These are phyloP conservation scores for Cercospora sp. DNA, from an alignment of 2,329 filamentous ascomycete species.

Conservation along the genomic window DNA sequence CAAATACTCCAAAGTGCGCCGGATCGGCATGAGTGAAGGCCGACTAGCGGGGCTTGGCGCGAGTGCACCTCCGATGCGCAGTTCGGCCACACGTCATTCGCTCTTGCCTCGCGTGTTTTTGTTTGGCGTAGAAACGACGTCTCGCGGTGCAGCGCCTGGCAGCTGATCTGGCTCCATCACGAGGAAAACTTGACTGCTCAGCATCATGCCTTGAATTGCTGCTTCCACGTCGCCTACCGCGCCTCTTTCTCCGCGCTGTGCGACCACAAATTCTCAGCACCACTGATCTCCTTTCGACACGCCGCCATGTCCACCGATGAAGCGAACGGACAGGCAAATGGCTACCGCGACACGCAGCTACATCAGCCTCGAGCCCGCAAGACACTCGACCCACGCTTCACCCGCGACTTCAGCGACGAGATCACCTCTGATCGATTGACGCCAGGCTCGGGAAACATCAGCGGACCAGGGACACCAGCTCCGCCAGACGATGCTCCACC, in stretches of 20 bases:
- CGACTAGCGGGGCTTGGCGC: background rate
- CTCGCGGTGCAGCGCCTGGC: background rate
- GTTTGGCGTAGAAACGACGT: background rate
- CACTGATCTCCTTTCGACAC: background rate
- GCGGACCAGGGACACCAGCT: constrained; percentile 66
- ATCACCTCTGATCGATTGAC: constrained; percentile 14
- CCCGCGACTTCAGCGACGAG: constrained; percentile 26
- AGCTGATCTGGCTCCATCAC: background rate
- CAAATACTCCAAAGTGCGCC: constrained; percentile 8
- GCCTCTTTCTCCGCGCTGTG: background rate
- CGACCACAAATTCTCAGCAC: background rate
- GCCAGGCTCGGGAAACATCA: constrained; percentile 23
- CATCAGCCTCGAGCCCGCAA: constrained; percentile 33
- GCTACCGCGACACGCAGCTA: constrained; percentile 13
- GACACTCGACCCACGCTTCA: constrained; percentile 27
- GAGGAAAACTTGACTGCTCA: background rate
- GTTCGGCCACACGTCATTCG: constrained; percentile 1
- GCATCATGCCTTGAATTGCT: constrained; percentile 2
- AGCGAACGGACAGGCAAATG: constrained; percentile 21
- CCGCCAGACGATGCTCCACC: constrained; percentile 88
- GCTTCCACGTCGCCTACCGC: background rate
- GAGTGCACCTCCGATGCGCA: background rate
- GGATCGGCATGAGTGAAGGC: background rate
- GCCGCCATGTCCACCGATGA: constrained; percentile 17
- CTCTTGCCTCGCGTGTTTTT: background rate